These are phyloP conservation scores for Silene coronaria DNA, from an alignment of 179 eudicot species.

Conservation along the genomic window DNA sequence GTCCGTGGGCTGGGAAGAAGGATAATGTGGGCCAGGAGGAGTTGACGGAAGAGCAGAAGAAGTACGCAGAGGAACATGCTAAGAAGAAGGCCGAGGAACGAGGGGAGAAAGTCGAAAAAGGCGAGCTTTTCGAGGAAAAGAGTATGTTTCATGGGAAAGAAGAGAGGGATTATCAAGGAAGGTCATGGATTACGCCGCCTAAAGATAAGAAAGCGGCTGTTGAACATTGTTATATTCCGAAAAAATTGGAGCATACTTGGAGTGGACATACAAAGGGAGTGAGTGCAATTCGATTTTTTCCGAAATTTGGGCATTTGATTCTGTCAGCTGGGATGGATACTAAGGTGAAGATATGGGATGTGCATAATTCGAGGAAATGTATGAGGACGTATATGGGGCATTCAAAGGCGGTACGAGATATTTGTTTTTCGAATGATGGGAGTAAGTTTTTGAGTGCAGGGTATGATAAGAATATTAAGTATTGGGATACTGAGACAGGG, in stretches of 20 bases:
- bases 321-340: slow-evolving; percentile 86
- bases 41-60: slow-evolving; percentile 87
- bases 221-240: slow-evolving; percentile 90
- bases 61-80: slow-evolving; percentile 83
- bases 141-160: slow-evolving; percentile 83
- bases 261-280: slow-evolving; percentile 93
- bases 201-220: slow-evolving; percentile 67
- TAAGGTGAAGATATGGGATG: slow-evolving; percentile 92
- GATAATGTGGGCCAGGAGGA: slow-evolving; percentile 49
- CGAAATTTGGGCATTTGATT: slow-evolving; percentile 78
- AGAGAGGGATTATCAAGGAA: slow-evolving; percentile 88
- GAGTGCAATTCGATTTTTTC: slow-evolving; percentile 82
- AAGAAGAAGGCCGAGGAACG: slow-evolving; percentile 54
- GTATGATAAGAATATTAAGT: slow-evolving; percentile 90
- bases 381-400: slow-evolving; percentile 99
- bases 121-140: slow-evolving; percentile 43
- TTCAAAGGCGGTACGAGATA: slow-evolving; percentile 73
- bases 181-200: slow-evolving; percentile 87
- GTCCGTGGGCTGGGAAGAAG: slow-evolving; percentile 91
- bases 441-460: slow-evolving; percentile 80
- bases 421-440: slow-evolving; percentile 85
- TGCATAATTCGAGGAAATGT: slow-evolving; percentile 73
- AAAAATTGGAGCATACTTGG: slow-evolving; percentile 82
- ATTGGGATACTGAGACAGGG: slow-evolving; percentile 95
- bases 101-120: slow-evolving; percentile 45